Conservation (phyloP, 1,284 basidiomycete species). For the Papiliotrema nemorosa region DNA sequence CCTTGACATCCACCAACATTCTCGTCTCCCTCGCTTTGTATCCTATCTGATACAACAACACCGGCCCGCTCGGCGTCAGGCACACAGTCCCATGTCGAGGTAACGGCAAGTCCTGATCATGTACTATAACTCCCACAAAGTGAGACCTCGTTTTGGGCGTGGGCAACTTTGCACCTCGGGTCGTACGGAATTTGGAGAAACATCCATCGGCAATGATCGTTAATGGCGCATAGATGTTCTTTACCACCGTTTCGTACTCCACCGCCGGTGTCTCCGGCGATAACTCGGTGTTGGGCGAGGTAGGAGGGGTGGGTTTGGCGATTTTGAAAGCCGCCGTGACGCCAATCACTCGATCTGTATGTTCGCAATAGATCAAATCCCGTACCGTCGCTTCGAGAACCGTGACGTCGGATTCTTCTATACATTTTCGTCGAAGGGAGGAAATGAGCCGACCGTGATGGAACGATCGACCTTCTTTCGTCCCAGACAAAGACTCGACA, state of each 20-base stretch:
- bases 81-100: conserved; percentile 84
- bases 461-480: conserved; percentile 68
- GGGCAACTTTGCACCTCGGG: conserved; percentile 35
- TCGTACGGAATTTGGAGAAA: conserved; percentile 74
- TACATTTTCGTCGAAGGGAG: conserved; percentile 67
- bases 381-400: conserved; percentile 79
- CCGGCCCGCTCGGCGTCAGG: conserved; percentile 70
- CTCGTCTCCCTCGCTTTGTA: conserved; percentile 65
- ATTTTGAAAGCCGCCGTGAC: conserved; percentile 56
- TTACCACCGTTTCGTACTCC: conserved; percentile 18
- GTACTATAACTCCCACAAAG: conserved; percentile 76
- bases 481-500: conserved; percentile 32
- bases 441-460: conserved; percentile 94
- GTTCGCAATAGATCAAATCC: conserved; percentile 63
- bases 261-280: not conserved
- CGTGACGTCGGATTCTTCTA: conserved; percentile 49
- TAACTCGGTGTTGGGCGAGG: not conserved
- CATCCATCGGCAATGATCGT: conserved; percentile 93
- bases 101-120: conserved; percentile 71
- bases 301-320: not conserved
- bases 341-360: conserved; percentile 60
- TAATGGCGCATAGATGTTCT: conserved; percentile 62
- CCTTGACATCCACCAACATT: conserved; percentile 88
- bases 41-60: conserved; percentile 84
- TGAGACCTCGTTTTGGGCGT: conserved; percentile 63